Percentiles rank a stretch among this genome's conserved stretches.
Conservation (phyloP, 352 stramenopile genomes). For the Phytophthora kernoviae region DNA sequence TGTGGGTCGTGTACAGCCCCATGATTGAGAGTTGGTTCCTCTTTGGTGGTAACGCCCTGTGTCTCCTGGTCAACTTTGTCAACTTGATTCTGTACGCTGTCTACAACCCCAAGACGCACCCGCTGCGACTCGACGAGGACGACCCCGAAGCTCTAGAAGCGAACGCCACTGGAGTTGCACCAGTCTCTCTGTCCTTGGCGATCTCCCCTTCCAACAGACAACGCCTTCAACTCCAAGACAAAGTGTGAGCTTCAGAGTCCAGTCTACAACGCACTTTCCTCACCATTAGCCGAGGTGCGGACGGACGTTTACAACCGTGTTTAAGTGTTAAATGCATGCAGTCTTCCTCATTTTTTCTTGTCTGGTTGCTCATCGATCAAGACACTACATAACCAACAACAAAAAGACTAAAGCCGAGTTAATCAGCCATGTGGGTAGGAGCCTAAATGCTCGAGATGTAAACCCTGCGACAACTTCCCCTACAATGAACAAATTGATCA, state of each 20-base stretch:
- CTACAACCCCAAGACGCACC: conserved; percentile 39
- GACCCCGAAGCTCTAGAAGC: conserved; percentile 16
- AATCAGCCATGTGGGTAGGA: not conserved
- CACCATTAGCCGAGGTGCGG: conserved; percentile 12
- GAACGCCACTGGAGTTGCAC: conserved; percentile 14
- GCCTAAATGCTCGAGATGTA: not conserved
- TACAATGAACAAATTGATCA: not conserved
- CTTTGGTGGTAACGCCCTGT: conserved; percentile 30
- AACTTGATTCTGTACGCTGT: conserved; percentile 36
- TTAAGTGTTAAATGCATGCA: conserved; percentile 17
- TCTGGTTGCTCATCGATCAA: not conserved
- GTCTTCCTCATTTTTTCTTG: not conserved
- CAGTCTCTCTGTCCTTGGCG: conserved; percentile 14
- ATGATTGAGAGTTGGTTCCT: conserved; percentile 47
- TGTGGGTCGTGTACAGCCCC: conserved; percentile 42
- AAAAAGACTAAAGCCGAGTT: too few relatives aligned
- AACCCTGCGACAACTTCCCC: not conserved
- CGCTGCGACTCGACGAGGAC: conserved; percentile 21
- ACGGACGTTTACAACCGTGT: conserved; percentile 17
- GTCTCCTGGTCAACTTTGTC: conserved; percentile 25
- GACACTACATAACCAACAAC: not conserved
- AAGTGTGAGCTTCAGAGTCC: conserved; percentile 19
- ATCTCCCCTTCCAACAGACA: conserved; percentile 18
- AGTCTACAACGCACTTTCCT: conserved; percentile 29
- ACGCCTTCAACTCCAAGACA: conserved; percentile 6